Conservation (phyloP, 2,329 filamentous ascomycete genomes). For the Aspergillus fijiensis region DNA sequence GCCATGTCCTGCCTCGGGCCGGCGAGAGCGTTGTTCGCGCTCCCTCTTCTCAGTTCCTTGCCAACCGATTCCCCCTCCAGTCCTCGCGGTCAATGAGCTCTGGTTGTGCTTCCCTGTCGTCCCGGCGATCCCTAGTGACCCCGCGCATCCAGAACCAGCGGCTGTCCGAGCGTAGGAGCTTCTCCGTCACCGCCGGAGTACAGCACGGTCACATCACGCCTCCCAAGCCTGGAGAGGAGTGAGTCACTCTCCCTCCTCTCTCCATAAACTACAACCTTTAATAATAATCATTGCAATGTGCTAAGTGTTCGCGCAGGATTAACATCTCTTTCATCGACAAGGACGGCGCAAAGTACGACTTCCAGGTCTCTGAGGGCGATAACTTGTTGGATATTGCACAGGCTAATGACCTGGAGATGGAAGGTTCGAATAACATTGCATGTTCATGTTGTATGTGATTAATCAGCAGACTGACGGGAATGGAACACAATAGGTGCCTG, state of each 20-base stretch:
- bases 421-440: constrained; percentile 55
- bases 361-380: constrained; percentile 80
- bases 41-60: constrained; percentile 32
- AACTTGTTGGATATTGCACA: constrained; percentile 95
- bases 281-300: not conserved
- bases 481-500: constrained; percentile 65
- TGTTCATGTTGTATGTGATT: no score
- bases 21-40: constrained; percentile 47
- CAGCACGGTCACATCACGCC: constrained; percentile 77
- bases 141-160: constrained; percentile 23
- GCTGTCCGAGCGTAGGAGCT: constrained; percentile 48
- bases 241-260: constrained; percentile 36
- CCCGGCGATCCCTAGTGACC: constrained; percentile 13
- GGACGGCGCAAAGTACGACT: constrained; percentile 71
- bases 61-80: constrained; percentile 21
- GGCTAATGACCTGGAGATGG: constrained; percentile 94
- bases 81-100: constrained; percentile 18
- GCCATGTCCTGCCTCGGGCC: constrained; percentile 54
- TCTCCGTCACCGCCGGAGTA: constrained; percentile 62
- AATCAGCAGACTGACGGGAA: not conserved
- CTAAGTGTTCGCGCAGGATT: constrained; percentile 55
- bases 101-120: constrained; percentile 12
- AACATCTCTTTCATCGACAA: constrained; percentile 94
- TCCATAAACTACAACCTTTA: no score
- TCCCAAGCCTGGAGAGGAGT: constrained; percentile 92